Base-by-base conservation (phyloP, 2,329 filamentous ascomycete species). In the Ophiocordyceps camponoti-saundersi region DNA sequence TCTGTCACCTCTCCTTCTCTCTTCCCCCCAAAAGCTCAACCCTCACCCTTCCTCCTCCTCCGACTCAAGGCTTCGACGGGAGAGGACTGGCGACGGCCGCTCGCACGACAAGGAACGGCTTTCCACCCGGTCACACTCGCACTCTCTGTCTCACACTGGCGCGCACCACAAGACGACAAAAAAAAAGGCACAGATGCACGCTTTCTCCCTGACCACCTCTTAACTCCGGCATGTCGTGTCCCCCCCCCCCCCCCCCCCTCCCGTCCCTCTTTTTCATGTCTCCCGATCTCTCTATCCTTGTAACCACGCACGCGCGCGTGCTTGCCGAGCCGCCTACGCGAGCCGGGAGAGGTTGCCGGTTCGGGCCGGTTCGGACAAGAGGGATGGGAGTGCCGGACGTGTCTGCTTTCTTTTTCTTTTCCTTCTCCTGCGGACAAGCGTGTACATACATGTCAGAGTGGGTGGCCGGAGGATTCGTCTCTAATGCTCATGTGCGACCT, bases 401-500 rank as follows among this genome's bases (percentile, higher is more conserved):
- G 23, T 30, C 15, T 39, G n/a, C 6, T 39, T 39, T 39, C 16
- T 34, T 34, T 34, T 34, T 16, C 13, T 11, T 12, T 11, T 16
- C 16, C 13, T 11, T 34, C 16, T 39, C 34, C 16, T 18, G 15
- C 34, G 13, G 16, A 39, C 34, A 39, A n/a, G 15, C 34, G 16
- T 22, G 42, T 26, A 45, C 43, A 39, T 30, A 36, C 44, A 48
- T 42, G 46, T 50, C 48, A 16, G 47, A 43, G 48, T 50, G 50
- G 48, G 48, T 45, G 47, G 39, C 50, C 49, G 46, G 43, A 45
- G 43, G 52, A 42, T 22, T 62, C 59, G 56, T 61, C 57, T 61
- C 55, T 60, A 61, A 63, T 63, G 59, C 58, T 57, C 55, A 60
- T 55, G 57, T 59, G 60, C 61, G 58, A 62, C 59, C 58, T 60